Conservation (phyloP, 768 basidiomycete genomes). For the Termitomyces sp. region DNA sequence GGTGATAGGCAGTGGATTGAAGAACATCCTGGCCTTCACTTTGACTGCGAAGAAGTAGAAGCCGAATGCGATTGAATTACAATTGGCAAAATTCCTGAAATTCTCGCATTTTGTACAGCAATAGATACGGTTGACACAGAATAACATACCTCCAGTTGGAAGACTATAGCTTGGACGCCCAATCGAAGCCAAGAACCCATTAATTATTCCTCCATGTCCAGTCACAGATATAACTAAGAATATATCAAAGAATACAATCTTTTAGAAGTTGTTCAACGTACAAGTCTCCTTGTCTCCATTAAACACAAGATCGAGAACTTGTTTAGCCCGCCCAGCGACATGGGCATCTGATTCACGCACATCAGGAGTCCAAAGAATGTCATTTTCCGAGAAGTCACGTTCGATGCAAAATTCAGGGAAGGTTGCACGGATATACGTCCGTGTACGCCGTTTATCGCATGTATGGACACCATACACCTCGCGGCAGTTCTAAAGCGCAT, state of each 20-base stretch:
- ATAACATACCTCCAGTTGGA: constrained; percentile 57
- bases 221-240: constrained; percentile 59
- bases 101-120: not conserved
- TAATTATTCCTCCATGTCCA: constrained; percentile 59
- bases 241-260: constrained; percentile 2
- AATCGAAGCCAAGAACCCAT: constrained; percentile 45
- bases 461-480: constrained; percentile 68
- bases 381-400: constrained; percentile 53
- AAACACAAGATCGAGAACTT: constrained; percentile 55
- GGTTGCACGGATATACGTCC: constrained; percentile 38
- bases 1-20: not conserved
- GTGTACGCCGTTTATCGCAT: constrained; percentile 57
- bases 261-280: not conserved
- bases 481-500: constrained; percentile 47
- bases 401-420: constrained; percentile 57
- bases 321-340: constrained; percentile 40
- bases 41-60: not conserved
- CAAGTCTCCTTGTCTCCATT: constrained; percentile 29
- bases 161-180: constrained; percentile 41
- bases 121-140: not conserved
- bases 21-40: not conserved
- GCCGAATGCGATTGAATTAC: not conserved
- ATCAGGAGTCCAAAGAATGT: constrained; percentile 53
- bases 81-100: not conserved
- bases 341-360: constrained; percentile 46